Evolutionary conservation across 768 basidiomycete genomes (phyloP), one percentile per base, ranked within the genome.

Genomic region (Hysterangium stoloniferum): DNA sequence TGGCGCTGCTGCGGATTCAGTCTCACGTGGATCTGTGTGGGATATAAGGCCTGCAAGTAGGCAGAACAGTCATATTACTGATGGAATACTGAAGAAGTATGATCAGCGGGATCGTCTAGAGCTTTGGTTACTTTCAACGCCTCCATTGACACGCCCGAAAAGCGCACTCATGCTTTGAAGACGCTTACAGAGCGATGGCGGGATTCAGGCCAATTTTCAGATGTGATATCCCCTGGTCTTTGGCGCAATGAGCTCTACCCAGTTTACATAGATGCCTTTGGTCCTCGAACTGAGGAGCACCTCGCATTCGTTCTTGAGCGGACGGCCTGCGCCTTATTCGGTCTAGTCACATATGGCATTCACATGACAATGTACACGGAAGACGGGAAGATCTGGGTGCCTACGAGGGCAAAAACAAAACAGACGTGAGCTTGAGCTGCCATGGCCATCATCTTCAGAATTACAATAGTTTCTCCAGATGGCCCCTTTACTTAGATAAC

Each of bases 181-280:
- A 78, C 75, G 55, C 64, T 90, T 15, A 86, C 84, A 62, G 79
- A 81, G 62, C 74, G 78, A 37, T 92, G 89, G 89, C 76, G 85
- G 36, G 82, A 86, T 59, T 68, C 63, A 4, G 79, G 74, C 6
- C 59, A 78, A 25, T 87, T 83, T 57, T 59, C 74, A 15, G 75
- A 80, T 46, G 71, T 81, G 27, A 84, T 88, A 62, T 84, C 85
- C 4, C 80, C 78, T 13, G 71, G 64, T 56, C 86, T 92, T 50
- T 97, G 95, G 94, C 71, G 94, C 38, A 71, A 75, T 52, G 96
- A 99, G 71, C 66, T 79, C 62, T 98, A 96, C 60, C 74, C 86
- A 20, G 68, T 86, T 33, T 90, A 87, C 63, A 71, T 71, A 11
- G 74, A 81, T 56, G 85, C 87, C 1, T 82, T 88, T 58, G 80